phyloP scores from a whole-genome alignment of 2,329 filamentous ascomycete genomes.

The Penicillium aurantiogriseum region DNA sequence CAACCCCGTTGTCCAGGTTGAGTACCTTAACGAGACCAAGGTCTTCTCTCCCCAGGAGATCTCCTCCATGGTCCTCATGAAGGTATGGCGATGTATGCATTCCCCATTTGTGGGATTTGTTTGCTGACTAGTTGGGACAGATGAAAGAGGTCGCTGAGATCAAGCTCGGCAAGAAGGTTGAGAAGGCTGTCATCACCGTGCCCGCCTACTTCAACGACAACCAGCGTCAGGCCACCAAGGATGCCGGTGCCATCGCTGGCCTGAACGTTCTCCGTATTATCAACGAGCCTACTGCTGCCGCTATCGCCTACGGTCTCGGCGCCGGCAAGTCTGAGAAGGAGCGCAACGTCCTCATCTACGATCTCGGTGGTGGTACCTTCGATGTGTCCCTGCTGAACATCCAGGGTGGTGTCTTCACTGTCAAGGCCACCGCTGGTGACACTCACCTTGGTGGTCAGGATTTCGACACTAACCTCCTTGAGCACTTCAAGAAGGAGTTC shows the following conservation, averaged over 20 bases:
- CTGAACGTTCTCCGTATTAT: conserved; percentile 99
- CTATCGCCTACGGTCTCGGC: conserved; percentile 97
- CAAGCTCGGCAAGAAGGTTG: conserved; percentile 98
- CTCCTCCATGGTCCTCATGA: conserved; percentile 96
- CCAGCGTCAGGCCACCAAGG: conserved; percentile 99
- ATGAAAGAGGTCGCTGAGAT: conserved; percentile 99
- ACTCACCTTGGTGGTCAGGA: conserved; percentile 95
- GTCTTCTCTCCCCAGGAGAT: conserved; percentile 97
- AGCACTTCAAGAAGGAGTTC: conserved; percentile 97
- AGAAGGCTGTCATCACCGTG: conserved; percentile 98
- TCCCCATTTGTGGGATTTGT: neutral
- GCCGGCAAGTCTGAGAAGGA: conserved; percentile 94
- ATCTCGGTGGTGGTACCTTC: conserved; percentile 99
- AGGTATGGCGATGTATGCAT: conserved; percentile 59
- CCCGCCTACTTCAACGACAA: conserved; percentile 99
- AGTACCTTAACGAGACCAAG: conserved; percentile 94
- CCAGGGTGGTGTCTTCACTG: conserved; percentile 98
- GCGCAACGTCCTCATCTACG: conserved; percentile 98
- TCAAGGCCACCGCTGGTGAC: conserved; percentile 97
- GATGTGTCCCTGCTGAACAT: conserved; percentile 99
- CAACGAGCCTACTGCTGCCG: conserved; percentile 98
- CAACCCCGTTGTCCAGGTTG: conserved; percentile 88
- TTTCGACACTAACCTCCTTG: conserved; percentile 93
- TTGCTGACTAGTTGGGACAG: conserved; percentile 49
- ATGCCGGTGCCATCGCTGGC: conserved; percentile 94